Evolutionary conservation across 495 filamentous ascomycete species (phyloP).

Genomic region (Penicillium macrosclerotiorum): DNA sequence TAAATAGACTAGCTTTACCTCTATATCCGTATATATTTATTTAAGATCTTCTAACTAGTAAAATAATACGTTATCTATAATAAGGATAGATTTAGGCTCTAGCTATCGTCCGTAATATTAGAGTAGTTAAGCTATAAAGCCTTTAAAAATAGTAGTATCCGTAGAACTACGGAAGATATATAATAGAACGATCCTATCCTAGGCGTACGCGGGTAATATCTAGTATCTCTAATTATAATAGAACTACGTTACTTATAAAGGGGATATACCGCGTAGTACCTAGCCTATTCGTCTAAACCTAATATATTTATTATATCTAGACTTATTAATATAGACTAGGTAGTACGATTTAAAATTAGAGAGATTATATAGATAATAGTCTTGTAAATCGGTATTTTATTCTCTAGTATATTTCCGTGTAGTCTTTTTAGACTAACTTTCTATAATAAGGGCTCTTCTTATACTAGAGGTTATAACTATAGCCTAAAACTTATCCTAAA

Average conservation of each 20-base stretch:
- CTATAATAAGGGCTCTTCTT: neutral
- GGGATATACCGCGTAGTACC: neutral
- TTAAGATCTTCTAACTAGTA: no score
- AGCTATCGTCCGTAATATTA: no score
- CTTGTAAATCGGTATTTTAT: neutral
- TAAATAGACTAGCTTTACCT: no score
- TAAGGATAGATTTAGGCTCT: no score
- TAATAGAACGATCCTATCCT: no score
- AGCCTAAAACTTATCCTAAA: constrained; percentile 1
- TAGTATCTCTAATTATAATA: neutral
- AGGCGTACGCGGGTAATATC: no score
- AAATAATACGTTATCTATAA: no score
- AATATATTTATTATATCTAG: neutral
- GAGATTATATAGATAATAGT: neutral
- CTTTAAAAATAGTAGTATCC: no score
- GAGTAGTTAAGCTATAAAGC: no score
- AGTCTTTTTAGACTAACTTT: constrained; percentile 1
- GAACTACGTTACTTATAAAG: neutral
- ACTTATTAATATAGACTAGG: neutral
- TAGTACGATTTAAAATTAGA: neutral
- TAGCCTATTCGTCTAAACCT: neutral
- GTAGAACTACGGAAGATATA: no score
- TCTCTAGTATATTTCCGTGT: neutral
- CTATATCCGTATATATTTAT: no score
- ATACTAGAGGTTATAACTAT: constrained; percentile 12